Evolutionary conservation across 2,329 filamentous ascomycete genomes (phyloP).

Genomic region (Colletotrichum plurivorum): DNA sequence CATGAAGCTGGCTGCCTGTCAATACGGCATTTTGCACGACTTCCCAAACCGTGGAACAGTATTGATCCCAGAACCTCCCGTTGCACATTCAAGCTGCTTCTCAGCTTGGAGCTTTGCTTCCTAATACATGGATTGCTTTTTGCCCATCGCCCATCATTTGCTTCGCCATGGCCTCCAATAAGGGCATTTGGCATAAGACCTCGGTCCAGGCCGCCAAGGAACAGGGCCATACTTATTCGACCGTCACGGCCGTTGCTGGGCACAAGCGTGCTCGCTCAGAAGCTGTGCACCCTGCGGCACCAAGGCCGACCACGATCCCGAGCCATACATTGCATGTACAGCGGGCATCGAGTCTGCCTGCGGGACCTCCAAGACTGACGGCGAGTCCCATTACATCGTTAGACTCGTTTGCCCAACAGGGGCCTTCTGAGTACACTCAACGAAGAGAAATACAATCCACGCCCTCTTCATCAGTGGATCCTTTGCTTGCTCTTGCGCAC

Average conservation of each 20-base stretch:
- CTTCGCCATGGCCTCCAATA: slow-evolving; percentile 55
- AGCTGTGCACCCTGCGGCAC: slow-evolving; percentile 13
- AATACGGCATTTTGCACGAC: slow-evolving; percentile 16
- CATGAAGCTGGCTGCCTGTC: slow-evolving; percentile 22
- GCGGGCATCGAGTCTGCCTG: slow-evolving; percentile 50
- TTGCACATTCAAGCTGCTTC: neutral
- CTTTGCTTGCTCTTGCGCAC: slow-evolving; percentile 73
- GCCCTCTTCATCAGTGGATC: slow-evolving; percentile 65
- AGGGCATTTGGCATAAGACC: slow-evolving; percentile 63
- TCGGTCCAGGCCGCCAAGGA: slow-evolving; percentile 63
- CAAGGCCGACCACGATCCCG: slow-evolving; percentile 19
- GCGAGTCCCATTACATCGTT: slow-evolving; percentile 64
- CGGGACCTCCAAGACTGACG: slow-evolving; percentile 49
- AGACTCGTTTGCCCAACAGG: slow-evolving; percentile 40
- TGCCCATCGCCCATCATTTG: neutral
- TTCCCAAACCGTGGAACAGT: neutral
- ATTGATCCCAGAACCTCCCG: neutral
- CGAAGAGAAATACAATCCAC: slow-evolving; percentile 66
- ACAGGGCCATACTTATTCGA: slow-evolving; percentile 54
- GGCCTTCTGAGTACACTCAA: slow-evolving; percentile 70
- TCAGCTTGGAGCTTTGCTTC: neutral
- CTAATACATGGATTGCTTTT: slow-evolving; percentile 19
- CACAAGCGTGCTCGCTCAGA: slow-evolving; percentile 58
- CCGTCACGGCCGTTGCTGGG: slow-evolving; percentile 59
- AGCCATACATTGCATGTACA: slow-evolving; percentile 48